phyloP scores from a whole-genome alignment of 148 eudicot species.

The Agrostemma githago region DNA sequence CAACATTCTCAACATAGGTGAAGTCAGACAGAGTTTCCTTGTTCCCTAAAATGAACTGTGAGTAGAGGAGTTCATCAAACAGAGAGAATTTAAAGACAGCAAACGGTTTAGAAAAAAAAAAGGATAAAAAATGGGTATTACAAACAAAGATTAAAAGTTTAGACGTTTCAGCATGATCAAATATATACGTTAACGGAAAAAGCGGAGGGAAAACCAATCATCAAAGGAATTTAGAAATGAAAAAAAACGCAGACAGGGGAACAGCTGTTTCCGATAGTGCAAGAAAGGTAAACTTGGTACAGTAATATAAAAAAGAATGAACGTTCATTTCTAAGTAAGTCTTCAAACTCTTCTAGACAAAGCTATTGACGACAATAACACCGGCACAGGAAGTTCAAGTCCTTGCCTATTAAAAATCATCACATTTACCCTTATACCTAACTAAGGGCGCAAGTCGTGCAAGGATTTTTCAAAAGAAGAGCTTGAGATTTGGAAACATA shows the following conservation, averaged over 20 bases:
- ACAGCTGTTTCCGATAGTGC: background rate
- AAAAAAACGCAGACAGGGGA: constrained; percentile 1
- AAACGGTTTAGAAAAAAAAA: background rate
- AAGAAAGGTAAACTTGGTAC: background rate
- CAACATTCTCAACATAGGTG: constrained; percentile 91
- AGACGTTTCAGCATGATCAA: background rate
- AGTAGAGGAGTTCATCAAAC: constrained; percentile 47
- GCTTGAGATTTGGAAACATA: background rate
- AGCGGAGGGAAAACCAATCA: background rate
- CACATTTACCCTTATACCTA: background rate
- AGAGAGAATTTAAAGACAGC: background rate
- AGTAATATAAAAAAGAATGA: background rate
- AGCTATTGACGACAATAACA: background rate
- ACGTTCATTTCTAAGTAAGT: background rate
- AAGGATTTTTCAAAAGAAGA: background rate
- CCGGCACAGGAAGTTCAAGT: background rate
- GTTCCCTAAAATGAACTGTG: constrained; percentile 88
- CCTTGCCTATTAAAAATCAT: background rate
- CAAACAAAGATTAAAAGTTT: background rate
- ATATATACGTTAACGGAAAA: background rate
- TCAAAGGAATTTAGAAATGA: background rate
- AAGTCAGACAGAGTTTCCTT: constrained; percentile 66
- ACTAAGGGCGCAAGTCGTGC: background rate
- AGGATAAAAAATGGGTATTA: background rate
- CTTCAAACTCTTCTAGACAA: background rate